These are phyloP conservation scores for Cordyceps pruinosa DNA, from an alignment of 2,329 filamentous ascomycete genomes.

Conservation along the genomic window DNA sequence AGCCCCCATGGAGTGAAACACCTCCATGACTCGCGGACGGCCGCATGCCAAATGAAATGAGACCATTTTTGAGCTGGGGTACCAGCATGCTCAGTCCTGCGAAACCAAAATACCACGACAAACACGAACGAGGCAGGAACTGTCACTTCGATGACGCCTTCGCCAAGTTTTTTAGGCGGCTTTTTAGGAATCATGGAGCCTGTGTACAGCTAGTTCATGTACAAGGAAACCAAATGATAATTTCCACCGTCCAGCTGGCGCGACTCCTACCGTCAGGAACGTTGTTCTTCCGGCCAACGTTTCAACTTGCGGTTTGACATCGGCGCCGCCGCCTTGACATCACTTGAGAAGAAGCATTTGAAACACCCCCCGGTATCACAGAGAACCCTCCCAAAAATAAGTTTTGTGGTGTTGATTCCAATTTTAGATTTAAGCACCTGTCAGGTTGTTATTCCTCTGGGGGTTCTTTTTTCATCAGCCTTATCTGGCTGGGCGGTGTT, in stretches of 20 bases:
- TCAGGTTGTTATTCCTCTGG: neutral
- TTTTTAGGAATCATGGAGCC: too few relatives aligned
- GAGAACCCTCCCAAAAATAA: neutral
- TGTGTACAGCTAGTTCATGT: neutral
- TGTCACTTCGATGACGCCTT: neutral
- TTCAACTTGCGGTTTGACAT: slow-evolving; percentile 1
- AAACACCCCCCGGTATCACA: neutral
- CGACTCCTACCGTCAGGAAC: too few relatives aligned
- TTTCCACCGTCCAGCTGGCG: neutral
- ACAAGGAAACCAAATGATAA: neutral
- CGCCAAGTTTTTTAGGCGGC: neutral
- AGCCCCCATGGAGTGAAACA: slow-evolving; percentile 6
- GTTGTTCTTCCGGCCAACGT: neutral
- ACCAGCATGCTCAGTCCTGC: too few relatives aligned
- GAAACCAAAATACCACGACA: neutral
- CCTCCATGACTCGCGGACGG: slow-evolving; percentile 5
- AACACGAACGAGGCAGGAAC: neutral
- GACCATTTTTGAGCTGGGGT: neutral
- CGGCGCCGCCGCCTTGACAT: neutral
- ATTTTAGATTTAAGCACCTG: neutral
- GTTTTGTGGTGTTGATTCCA: neutral
- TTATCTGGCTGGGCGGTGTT: too few relatives aligned
- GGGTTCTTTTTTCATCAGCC: neutral
- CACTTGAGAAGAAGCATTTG: neutral
- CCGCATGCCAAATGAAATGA: neutral